Conservation (phyloP, 176 grass and related monocot species). For the Triticum aestivum region IWGSC_CS_RefSeq_v2.1 NC_057795.1:166165741-166166240, state of each 20-base stretch:
- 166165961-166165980: constrained; percentile 68
- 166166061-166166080: constrained; percentile 67
- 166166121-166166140: constrained; percentile 87
- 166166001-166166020: background rate
- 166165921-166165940: constrained; percentile 57
- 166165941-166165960: constrained; percentile 4
- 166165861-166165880: constrained; percentile 87
- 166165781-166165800: constrained; percentile 98
- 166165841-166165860: constrained; percentile 72
- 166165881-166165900: constrained; percentile 84
- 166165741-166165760: constrained; percentile 99
- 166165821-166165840: constrained; percentile 98
- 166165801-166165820: constrained; percentile 94
- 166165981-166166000: background rate
- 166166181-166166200: constrained; percentile 11
- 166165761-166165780: constrained; percentile 86
- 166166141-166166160: constrained; percentile 88
- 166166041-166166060: constrained; percentile 78
- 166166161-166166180: constrained; percentile 87
- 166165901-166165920: constrained; percentile 74
- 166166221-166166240: background rate
- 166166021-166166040: background rate
- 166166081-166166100: constrained; percentile 57
- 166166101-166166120: constrained; percentile 52
- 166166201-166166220: background rate